Base-by-base conservation (phyloP, 495 filamentous ascomycete genomes). In the Aspergillus olivimuriae region DNA sequence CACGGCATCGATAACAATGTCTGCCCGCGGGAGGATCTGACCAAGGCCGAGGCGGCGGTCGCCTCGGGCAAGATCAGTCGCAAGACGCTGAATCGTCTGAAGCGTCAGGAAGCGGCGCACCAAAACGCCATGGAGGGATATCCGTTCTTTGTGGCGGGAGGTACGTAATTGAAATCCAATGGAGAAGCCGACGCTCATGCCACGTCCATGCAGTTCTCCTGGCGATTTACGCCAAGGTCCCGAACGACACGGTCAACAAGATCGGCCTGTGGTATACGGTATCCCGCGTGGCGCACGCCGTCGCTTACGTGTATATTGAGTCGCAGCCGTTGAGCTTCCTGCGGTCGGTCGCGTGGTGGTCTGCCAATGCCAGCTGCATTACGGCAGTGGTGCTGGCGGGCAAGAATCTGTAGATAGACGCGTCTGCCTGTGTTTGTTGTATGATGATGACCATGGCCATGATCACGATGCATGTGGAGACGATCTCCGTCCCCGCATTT, bases 1-100 rank as follows among this genome's bases (percentile, higher is more conserved):
- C 55, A 59, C 40, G 62, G 69, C 3, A 41, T 77, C 32, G 74
- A 80, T 46, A 65, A 78, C 59, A 75, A 76, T 48, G 55, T 51
- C 19, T 53, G 60, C 1, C 73, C 76, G 0, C 58, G 68, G 2
- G 57, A 74, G 34, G 65, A 75, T 26, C 60, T 78, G 3, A 44
- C 46, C 34, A 71, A 65, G 16, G 74, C 73, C 34, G 56, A 66
- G 15, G 62, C 55, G 1, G 71, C 71, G 1, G 73, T 79, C 12
- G 51, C 65, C 26, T 53, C 60, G 18, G 75, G 73, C 31, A 75
- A 76, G 52, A 60, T 80, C 21, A 70, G 56, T 7, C 65, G 66
- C 28, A 39, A 45, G 12, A 58, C 62, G 34, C 57, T 77, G 30
- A 54, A 70, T 23, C 69, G 60, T 53, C 46, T 80, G 15, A 68